Base-by-base conservation (phyloP, 148 eudicot species). In the Tetragonia tetragonoides region DNA sequence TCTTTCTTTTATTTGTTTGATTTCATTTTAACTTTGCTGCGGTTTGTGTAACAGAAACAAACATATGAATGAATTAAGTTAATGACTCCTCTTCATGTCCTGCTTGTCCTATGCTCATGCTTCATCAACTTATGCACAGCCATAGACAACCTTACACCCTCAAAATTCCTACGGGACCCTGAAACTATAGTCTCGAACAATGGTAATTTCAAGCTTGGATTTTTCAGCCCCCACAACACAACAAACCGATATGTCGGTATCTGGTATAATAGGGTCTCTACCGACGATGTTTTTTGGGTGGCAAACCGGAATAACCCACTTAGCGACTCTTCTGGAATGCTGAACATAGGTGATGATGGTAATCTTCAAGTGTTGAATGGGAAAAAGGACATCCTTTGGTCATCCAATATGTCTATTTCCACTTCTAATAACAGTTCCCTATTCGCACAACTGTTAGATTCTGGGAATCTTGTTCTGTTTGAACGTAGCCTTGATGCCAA, bases 231-330 rank as follows among this genome's bases (percentile, higher is more conserved):
- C 4, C 10, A 47, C 17, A 77, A 85, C 53, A 78, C 83, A 5
- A 83, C 77, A 2, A 81, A 83, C 66, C 80, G 88, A 3, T 87
- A 85, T 34, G 80, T 85, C 9, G 90, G 90, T 24, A 85, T 85
- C 34, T 87, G 90, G 90, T 87, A 75, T 40, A 77, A 62, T 66
- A 38, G 77, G 63, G 70, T 74, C 59, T 24, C 80, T 7, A 73
- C 15, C 9, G 76, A 54, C 10, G 66, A 78, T 56, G 66, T 76
- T 49, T 66, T 83, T 10, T 87, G 90, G 90, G 86, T 85, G 14
- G 90, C 85, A 16, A 85, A 87, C 65, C 72, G 88, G 53, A 78
- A 85, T 56, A 81, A 24, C 49, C 90, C 88, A 42, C 76, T 85
- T 18, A 79, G 39, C 47, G 90, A 87, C 54, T 83, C 87, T 37